Percentiles rank a stretch among this genome's conserved stretches.
phyloP scores from a whole-genome alignment of 371 early-diverging fungal species.

The Caulochytrium protostelioides region DNA sequence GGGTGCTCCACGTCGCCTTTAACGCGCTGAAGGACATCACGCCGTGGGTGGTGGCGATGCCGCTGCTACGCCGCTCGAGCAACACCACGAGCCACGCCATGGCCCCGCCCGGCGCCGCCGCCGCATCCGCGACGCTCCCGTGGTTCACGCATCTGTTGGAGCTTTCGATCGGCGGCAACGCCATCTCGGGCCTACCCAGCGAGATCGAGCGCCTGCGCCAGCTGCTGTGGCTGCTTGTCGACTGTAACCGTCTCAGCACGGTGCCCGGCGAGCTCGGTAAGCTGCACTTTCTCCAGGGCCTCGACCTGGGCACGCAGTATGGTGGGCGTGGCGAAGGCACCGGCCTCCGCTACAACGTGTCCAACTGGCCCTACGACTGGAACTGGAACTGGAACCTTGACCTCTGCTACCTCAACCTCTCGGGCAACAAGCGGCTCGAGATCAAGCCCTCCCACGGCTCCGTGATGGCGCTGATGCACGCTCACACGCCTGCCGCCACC shows the following conservation, averaged over 20 bases:
- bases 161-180: constrained; percentile 66
- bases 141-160: constrained; percentile 22
- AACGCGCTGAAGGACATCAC: constrained; percentile 58
- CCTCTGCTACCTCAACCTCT: constrained; percentile 67
- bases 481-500: neutral
- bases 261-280: constrained; percentile 81
- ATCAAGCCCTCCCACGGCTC: constrained; percentile 39
- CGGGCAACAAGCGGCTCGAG: constrained; percentile 70
- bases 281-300: constrained; percentile 39
- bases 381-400: constrained; percentile 81
- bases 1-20: constrained; percentile 54
- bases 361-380: constrained; percentile 91
- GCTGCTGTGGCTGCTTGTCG: constrained; percentile 52
- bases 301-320: constrained; percentile 71
- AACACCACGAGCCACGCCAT: neutral
- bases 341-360: constrained; percentile 65
- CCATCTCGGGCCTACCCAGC: constrained; percentile 56
- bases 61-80: constrained; percentile 27
- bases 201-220: constrained; percentile 52
- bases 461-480: no score
- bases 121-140: constrained; percentile 2
- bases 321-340: constrained; percentile 14
- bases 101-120: neutral
- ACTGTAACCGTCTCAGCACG: constrained; percentile 71
- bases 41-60: constrained; percentile 27